Base-by-base conservation (phyloP, 2,329 filamentous ascomycete genomes). In the Fusarium sp. region DNA sequence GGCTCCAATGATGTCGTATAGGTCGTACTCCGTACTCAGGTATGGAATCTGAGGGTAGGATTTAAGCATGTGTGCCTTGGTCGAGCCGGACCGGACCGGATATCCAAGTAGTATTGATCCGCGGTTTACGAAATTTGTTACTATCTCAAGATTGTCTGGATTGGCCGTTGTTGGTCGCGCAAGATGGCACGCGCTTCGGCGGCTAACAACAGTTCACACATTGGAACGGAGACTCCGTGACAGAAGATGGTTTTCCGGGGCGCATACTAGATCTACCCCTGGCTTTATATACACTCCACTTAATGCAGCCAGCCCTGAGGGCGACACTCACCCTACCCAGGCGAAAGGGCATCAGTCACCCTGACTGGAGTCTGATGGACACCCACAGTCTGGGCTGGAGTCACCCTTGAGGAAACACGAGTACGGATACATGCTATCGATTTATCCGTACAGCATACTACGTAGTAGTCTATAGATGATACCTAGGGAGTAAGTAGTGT, bases 201-300 rank as follows among this genome's bases (percentile, higher is more conserved):
- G 57, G 48, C 61, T 52, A 50, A 49, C 41, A 50, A 49, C 41
- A 42, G 42, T 45, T 48, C 49, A 27, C 39, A 46, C 36, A 14
- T n/a, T 29, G 57, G 35, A 58, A 52, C 48, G 52, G 61, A 65
- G 58, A 49, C 58, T 51, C 61, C 61, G 58, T 56, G 23, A 14
- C 45, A 54, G 35, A 54, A 38, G 57, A 47, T 45, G 49, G 61
- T 44, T 39, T 41, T 29, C 29, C 35, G 58, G 58, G 49, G 41
- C 57, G 41, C 45, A 49, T 64, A 29, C 50, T 64, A 56, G 36
- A 35, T 33, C n/a, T 32, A 43, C 47, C 51, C 56, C 47, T 48
- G 41, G 38, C 10, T 37, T 19, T n/a, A 37, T 15, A 4, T 13
- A 9, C 23, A 42, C 32, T 17, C 36, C 19, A 19, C 11, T 19